Base-by-base conservation (phyloP, 768 basidiomycete species). In the Hortiboletus campestris region DNA sequence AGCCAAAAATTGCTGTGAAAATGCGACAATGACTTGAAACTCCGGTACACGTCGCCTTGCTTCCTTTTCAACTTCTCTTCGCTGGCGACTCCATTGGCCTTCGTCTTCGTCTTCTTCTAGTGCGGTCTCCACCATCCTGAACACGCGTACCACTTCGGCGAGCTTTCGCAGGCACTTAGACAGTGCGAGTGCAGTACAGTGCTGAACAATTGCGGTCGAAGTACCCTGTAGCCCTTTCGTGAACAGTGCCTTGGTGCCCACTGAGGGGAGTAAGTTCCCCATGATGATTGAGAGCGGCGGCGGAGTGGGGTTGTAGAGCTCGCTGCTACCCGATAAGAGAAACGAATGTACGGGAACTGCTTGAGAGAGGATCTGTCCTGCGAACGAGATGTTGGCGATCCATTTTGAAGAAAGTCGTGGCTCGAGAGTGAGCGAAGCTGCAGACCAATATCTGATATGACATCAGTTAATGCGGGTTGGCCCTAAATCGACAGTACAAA, bases 391-490 rank as follows among this genome's bases (percentile, higher is more conserved):
- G 55, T 94, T 96, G 0, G 88, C 83, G 32, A 98, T 85, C 94
- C 96, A 98, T 66, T 87, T 88, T 0, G 89, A 89, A 0, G 91
- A 90, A 6, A 94, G 80, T 3, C 93, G 84, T 0, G 94, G 92
- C 63, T 96, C 93, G 6, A 95, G 77, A 0, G 90, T 88, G 34
- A 92, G 72, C 3, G 80, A 79, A 5, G 81, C 84, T 2, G 78
- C 78, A 14, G 84, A 67, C 88, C 90, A 92, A 63, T 87, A 93
- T 16, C 89, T 91, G 59, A 25, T 12, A n/a, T 31, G 35, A 31
- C 10, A 46, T 58, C 52, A 72, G 49, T 56, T 49, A 61, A 51
- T 45, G 20, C 17, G 39, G 41, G 19, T n/a, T 22, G 9, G 13
- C n/a, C 31, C 17, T 31, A 14, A 10, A 53, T 43, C 9, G 13